phyloP scores from a whole-genome alignment of 257 asterid genomes.

The Perilla frutescens region DNA sequence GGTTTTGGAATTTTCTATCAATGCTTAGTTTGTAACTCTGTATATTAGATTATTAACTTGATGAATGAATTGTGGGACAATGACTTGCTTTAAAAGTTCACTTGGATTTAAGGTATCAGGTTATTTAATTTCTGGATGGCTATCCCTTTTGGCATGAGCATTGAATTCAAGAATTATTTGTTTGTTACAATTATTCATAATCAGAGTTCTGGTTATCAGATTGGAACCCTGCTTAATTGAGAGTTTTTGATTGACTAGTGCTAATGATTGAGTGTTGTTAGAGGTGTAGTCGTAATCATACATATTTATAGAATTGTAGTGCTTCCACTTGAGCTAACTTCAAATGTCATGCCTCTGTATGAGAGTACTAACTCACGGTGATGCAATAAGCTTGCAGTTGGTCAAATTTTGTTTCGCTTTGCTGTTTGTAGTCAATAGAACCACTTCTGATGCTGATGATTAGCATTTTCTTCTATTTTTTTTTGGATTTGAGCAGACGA shows the following conservation, averaged over 20 bases:
- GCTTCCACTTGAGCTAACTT: slow-evolving; percentile 10
- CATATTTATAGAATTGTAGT: not conserved
- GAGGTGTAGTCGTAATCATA: not conserved
- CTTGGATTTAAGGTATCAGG: slow-evolving; percentile 4
- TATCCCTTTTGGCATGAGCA: not conserved
- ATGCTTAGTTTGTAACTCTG: not conserved
- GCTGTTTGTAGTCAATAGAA: not conserved
- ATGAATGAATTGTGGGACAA: not conserved
- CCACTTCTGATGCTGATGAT: slow-evolving; percentile 16
- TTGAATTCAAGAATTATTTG: not conserved
- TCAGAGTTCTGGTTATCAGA: slow-evolving; percentile 2
- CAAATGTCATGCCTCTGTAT: not conserved
- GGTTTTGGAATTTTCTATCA: not conserved
- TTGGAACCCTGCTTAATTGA: not conserved
- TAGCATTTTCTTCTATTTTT: slow-evolving; percentile 22
- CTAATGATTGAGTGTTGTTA: slow-evolving; percentile 1
- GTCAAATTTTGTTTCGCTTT: not conserved
- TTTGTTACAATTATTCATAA: not conserved
- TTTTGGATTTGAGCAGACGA: slow-evolving; percentile 63
- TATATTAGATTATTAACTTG: not conserved
- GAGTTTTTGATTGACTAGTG: slow-evolving; percentile 11
- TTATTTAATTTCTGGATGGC: slow-evolving; percentile 9
- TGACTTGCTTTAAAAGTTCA: not conserved
- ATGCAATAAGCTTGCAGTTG: slow-evolving; percentile 20
- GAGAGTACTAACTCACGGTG: not conserved